These are phyloP conservation scores for Haplosporangium sp. DNA, from an alignment of 371 early-diverging fungal species.

Conservation along the genomic window DNA sequence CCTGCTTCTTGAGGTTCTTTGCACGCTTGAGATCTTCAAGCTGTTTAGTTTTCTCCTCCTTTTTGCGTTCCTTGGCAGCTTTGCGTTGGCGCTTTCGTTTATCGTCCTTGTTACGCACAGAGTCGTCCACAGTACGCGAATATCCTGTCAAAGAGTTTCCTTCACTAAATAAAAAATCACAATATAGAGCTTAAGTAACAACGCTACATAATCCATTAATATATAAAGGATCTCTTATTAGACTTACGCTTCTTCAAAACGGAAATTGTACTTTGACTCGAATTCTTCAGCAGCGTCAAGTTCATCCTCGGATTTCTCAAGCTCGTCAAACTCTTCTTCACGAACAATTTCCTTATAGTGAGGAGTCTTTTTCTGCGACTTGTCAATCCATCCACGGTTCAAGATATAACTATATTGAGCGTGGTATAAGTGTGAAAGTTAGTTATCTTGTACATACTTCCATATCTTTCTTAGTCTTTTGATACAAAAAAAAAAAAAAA, in stretches of 20 bases:
- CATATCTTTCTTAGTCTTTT: not conserved
- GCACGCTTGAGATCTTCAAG: conserved; percentile 88
- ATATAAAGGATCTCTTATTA: not conserved
- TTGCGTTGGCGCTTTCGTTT: conserved; percentile 80
- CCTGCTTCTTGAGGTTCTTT: conserved; percentile 81
- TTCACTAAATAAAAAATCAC: conserved; percentile 53
- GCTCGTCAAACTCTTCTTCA: conserved; percentile 68
- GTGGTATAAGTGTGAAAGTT: not conserved
- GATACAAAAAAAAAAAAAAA: conserved; percentile 13
- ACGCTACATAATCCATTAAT: not conserved
- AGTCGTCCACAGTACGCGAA: conserved; percentile 82
- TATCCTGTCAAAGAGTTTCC: conserved; percentile 74
- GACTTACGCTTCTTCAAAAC: conserved; percentile 89
- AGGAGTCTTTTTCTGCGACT: conserved; percentile 65
- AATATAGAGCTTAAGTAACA: too few relatives aligned
- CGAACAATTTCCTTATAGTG: conserved; percentile 77
- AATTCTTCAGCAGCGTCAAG: conserved; percentile 87
- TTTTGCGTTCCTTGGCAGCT: conserved; percentile 76
- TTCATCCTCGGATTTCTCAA: conserved; percentile 64
- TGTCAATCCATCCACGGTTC: conserved; percentile 95
- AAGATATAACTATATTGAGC: conserved; percentile 73
- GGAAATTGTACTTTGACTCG: conserved; percentile 92
- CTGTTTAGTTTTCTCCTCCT: conserved; percentile 73
- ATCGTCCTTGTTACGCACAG: conserved; percentile 76
- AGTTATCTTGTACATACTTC: not conserved